These are phyloP conservation scores for Eucommia ulmoides DNA, from an alignment of 257 asterid species.

Conservation along the genomic window DNA sequence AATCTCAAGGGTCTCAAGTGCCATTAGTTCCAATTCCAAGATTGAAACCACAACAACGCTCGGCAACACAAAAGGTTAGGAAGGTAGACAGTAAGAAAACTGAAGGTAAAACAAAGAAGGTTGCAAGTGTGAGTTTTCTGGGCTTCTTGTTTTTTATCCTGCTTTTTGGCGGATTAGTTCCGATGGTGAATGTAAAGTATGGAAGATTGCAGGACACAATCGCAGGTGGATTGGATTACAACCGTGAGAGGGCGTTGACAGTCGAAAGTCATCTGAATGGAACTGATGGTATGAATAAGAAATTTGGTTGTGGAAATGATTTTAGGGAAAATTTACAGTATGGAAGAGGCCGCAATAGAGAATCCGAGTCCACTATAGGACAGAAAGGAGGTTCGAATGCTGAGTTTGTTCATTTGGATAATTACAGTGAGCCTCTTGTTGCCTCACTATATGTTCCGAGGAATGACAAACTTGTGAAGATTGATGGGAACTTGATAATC, in stretches of 20 bases:
- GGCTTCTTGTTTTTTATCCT: slow-evolving; percentile 69
- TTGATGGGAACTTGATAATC: slow-evolving; percentile 66
- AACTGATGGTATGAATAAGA: slow-evolving; percentile 28
- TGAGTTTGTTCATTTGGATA: slow-evolving; percentile 26
- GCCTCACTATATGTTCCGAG: slow-evolving; percentile 75
- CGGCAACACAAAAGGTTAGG: slow-evolving; percentile 42
- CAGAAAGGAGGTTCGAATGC: slow-evolving; percentile 10
- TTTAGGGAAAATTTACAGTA: slow-evolving; percentile 16
- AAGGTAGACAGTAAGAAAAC: slow-evolving; percentile 55
- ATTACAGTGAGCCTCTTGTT: slow-evolving; percentile 51
- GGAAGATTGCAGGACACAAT: slow-evolving; percentile 56
- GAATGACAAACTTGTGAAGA: slow-evolving; percentile 65
- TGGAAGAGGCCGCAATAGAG: slow-evolving; percentile 19
- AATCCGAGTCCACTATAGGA: slow-evolving; percentile 17
- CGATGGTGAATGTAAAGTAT: slow-evolving; percentile 62
- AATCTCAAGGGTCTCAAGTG: slow-evolving; percentile 91
- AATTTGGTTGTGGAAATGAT: slow-evolving; percentile 21
- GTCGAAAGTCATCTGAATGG: slow-evolving; percentile 30
- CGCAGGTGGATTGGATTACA: slow-evolving; percentile 26
- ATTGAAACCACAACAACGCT: slow-evolving; percentile 58
- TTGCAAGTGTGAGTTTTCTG: slow-evolving; percentile 80
- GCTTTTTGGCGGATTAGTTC: slow-evolving; percentile 81
- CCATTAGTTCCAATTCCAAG: slow-evolving; percentile 92
- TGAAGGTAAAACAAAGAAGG: slow-evolving; percentile 78
- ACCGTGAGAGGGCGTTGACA: slow-evolving; percentile 56